Evolutionary conservation across 805 yeast genomes (phyloP).

Genomic region (Blastobotrys muscicola): DNA sequence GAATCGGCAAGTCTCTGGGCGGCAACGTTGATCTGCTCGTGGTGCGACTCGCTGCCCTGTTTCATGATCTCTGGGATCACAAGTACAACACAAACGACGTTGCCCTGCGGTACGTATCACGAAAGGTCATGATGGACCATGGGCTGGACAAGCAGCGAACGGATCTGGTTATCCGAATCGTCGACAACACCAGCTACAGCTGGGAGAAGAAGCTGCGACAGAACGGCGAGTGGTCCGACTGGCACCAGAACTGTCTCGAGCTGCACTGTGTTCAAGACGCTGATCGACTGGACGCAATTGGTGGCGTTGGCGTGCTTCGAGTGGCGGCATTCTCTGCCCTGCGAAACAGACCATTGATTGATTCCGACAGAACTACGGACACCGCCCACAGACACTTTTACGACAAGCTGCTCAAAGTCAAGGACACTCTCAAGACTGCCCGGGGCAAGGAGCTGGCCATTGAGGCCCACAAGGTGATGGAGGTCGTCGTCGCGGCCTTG

Average conservation of each 20-base stretch:
- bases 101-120: background rate
- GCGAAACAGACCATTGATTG: conserved; percentile 20
- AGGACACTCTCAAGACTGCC: conserved; percentile 23
- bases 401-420: conserved; percentile 25
- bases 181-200: conserved; percentile 21
- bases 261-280: conserved; percentile 24
- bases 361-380: conserved; percentile 10
- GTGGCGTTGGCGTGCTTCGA: conserved; percentile 29
- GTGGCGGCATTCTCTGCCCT: conserved; percentile 27
- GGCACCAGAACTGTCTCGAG: conserved; percentile 26
- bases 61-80: conserved; percentile 27
- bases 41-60: conserved; percentile 26
- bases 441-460: conserved; percentile 13
- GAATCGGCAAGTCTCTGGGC: conserved; percentile 15
- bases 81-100: conserved; percentile 19
- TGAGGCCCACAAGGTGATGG: conserved; percentile 20
- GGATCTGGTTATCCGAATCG: conserved; percentile 16
- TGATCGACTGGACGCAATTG: conserved; percentile 34
- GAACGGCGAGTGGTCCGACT: conserved; percentile 20
- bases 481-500: conserved; percentile 11
- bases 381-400: conserved; percentile 25
- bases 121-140: conserved; percentile 9
- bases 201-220: conserved; percentile 20
- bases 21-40: conserved; percentile 17
- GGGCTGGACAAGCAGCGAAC: conserved; percentile 12